These are phyloP conservation scores for Penicillium angulare DNA, from an alignment of 495 filamentous ascomycete species.

Conservation along the genomic window DNA sequence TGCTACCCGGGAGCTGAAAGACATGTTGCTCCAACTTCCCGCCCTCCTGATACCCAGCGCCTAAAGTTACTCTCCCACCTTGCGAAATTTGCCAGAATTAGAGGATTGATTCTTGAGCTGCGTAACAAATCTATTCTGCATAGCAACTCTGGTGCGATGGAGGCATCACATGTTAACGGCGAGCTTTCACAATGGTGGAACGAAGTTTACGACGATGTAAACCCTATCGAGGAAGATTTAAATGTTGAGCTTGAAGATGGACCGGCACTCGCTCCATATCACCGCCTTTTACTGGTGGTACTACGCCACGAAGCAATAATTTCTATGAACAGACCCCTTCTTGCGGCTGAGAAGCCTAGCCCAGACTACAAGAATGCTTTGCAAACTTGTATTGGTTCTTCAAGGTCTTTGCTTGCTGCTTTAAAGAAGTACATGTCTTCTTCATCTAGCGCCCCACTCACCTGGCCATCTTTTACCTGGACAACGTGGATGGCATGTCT, in stretches of 20 bases:
- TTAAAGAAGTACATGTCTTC: slow-evolving; percentile 31
- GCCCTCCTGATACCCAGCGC: slow-evolving; percentile 13
- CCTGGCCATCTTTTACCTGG: slow-evolving; percentile 50
- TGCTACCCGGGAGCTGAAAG: slow-evolving; percentile 45
- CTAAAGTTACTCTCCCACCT: slow-evolving; percentile 36
- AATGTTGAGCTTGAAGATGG: background rate
- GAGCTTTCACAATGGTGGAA: slow-evolving; percentile 47
- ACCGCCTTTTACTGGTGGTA: slow-evolving; percentile 35
- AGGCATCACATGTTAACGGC: slow-evolving; percentile 37
- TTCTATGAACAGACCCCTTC: slow-evolving; percentile 43
- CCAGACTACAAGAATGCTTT: slow-evolving; percentile 43
- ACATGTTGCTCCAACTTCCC: slow-evolving; percentile 11
- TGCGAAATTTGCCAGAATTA: slow-evolving; percentile 42
- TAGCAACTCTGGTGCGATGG: slow-evolving; percentile 31
- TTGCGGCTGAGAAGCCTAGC: slow-evolving; percentile 34
- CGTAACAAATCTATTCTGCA: slow-evolving; percentile 47
- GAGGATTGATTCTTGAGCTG: slow-evolving; percentile 43
- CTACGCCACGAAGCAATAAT: slow-evolving; percentile 44
- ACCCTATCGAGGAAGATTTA: slow-evolving; percentile 26
- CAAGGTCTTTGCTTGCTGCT: slow-evolving; percentile 36
- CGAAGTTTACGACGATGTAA: slow-evolving; percentile 43
- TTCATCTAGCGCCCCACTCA: slow-evolving; percentile 23
- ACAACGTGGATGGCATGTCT: slow-evolving; percentile 49
- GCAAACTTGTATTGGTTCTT: slow-evolving; percentile 44
- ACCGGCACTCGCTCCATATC: slow-evolving; percentile 25